Evolutionary conservation across 2,329 filamentous ascomycete genomes (phyloP), one percentile per base, ranked within the genome.

Genomic region (Cladophialophora immunda): DNA sequence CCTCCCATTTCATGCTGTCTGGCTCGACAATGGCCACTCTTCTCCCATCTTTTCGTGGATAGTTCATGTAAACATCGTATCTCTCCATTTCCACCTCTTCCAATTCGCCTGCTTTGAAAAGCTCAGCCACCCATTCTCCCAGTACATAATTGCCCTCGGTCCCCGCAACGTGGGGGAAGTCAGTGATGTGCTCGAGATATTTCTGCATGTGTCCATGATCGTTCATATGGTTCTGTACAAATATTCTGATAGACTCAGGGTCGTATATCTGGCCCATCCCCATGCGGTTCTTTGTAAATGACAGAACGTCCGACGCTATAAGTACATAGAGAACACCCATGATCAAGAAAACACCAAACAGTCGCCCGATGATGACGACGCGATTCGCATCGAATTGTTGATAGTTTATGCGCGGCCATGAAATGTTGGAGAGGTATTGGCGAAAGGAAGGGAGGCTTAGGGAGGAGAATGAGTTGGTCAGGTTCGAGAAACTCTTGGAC

Each of bases 11-110:
- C 38, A 89, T 82, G 68, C 88, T 89, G 60, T 89, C 87, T 0
- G 85, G 85, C 38, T 90, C 89, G 68, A 97, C 82, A 58, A 99
- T 92, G 68, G 94, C 89, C 45, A 99, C 90, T 65, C 89, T 87
- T 58, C 95, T 86, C 13, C 94, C 95, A 67, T 87, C 90, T 30
- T 85, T 81, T 70, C 85, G 90, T 0, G 95, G 93, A 77, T 97
- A 99, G 78, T 98, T 98, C 74, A 98, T 82, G 76, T 97, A 98
- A 17, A 96, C 94, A 73, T 90, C 86, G 78, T 92, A 97, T 76
- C 93, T 87, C 73, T 97, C 91, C 74, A 93, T 84, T 58, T 83
- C 81, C 29, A 97, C 89, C 65, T 90, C 84, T 73, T 97, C 93
- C 75, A 99, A 84, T 3, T 87, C 86, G 54, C 90, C 89, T 58